phyloP scores from a whole-genome alignment of 2,329 filamentous ascomycete species.

The Claviceps spartinae region DNA sequence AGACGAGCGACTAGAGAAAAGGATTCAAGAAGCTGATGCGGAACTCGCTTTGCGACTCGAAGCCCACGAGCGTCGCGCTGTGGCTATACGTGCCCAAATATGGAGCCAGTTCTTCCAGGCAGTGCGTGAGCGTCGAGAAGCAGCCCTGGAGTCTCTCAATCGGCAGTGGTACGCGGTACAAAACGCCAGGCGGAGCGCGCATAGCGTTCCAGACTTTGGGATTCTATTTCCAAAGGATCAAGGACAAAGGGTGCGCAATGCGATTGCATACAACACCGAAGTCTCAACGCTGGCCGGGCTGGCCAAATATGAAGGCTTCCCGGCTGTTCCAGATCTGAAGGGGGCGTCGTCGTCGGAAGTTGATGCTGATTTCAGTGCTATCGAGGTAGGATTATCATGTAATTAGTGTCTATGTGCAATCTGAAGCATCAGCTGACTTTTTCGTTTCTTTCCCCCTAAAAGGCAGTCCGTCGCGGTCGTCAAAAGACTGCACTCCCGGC shows the following conservation, averaged over 20 bases:
- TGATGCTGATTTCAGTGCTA: slow-evolving; percentile 77
- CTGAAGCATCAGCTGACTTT: slow-evolving; percentile 8
- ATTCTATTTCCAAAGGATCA: slow-evolving; percentile 67
- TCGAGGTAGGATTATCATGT: slow-evolving; percentile 47
- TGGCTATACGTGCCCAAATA: slow-evolving; percentile 73
- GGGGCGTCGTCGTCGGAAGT: slow-evolving; percentile 60
- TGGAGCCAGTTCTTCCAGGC: slow-evolving; percentile 86
- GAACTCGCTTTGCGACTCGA: slow-evolving; percentile 62
- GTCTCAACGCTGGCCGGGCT: slow-evolving; percentile 83
- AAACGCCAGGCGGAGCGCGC: slow-evolving; percentile 69
- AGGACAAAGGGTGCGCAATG: slow-evolving; percentile 67
- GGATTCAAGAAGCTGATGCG: slow-evolving; percentile 60
- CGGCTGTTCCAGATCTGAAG: slow-evolving; percentile 75
- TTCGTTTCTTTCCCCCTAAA: not conserved
- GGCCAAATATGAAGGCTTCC: slow-evolving; percentile 92
- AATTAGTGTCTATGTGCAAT: not conserved
- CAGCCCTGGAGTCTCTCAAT: slow-evolving; percentile 65
- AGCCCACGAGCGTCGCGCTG: slow-evolving; percentile 58
- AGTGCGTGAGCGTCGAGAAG: slow-evolving; percentile 70
- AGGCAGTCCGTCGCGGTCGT: slow-evolving; percentile 22
- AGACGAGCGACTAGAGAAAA: slow-evolving; percentile 68
- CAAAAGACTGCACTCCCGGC: slow-evolving; percentile 27
- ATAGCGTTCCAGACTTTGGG: slow-evolving; percentile 68
- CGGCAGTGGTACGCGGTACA: slow-evolving; percentile 90
- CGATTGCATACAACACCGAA: slow-evolving; percentile 86